Conservation (phyloP, 192 early-diverging fungal species). For the Neocallimastix lanati region DNA sequence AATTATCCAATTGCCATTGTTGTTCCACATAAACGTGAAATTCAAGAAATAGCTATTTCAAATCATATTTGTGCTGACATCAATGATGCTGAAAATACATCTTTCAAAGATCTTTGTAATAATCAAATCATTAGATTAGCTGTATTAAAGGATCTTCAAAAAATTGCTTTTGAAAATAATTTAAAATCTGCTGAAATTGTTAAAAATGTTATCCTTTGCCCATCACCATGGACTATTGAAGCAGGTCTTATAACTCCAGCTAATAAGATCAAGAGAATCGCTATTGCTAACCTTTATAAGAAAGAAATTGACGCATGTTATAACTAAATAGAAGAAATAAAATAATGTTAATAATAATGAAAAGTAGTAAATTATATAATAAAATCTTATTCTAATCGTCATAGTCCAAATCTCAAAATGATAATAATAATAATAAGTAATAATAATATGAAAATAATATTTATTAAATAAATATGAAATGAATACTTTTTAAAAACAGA, state of each 20-base stretch:
- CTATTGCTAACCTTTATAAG: conserved; percentile 48
- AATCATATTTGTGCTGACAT: not conserved
- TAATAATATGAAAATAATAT: no score
- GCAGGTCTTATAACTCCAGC: conserved; percentile 80
- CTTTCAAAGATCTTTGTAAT: conserved; percentile 31
- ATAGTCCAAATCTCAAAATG: no score
- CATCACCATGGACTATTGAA: conserved; percentile 81
- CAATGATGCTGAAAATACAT: conserved; percentile 9
- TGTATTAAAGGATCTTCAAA: conserved; percentile 34
- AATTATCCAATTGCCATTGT: conserved; percentile 58
- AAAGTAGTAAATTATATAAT: no score
- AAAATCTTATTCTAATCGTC: no score
- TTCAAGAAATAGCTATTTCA: conserved; percentile 18
- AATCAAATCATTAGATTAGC: conserved; percentile 10
- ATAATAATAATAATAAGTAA: no score
- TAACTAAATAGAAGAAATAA: not conserved
- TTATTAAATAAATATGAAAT: no score
- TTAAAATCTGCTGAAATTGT: conserved; percentile 62
- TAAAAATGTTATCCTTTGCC: conserved; percentile 37
- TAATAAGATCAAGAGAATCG: conserved; percentile 75
- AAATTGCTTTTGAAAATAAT: conserved; percentile 36
- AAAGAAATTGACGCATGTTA: conserved; percentile 35
- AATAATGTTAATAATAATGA: no score
- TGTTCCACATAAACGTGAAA: conserved; percentile 36
- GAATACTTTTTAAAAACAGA: no score